Evolutionary conservation across 352 stramenopile species (phyloP).

Genomic region (Albugo laibachii): DNA sequence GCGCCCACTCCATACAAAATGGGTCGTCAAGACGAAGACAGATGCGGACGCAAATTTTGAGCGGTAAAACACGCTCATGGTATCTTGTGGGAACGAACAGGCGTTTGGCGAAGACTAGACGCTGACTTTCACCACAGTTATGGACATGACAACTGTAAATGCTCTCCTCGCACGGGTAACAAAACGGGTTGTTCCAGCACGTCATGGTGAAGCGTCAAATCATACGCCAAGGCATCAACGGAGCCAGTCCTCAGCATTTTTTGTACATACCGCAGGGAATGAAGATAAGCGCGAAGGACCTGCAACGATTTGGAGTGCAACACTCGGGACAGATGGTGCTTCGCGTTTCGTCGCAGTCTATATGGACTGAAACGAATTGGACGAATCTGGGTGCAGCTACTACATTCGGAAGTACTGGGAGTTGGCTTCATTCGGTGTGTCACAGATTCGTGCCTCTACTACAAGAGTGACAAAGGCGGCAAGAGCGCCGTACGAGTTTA

Average conservation of each 20-base stretch:
- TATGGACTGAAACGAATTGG: slow-evolving; percentile 20
- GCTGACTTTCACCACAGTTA: slow-evolving; percentile 1
- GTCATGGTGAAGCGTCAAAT: slow-evolving; percentile 1
- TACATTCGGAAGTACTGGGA: background rate
- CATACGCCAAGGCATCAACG: slow-evolving; percentile 3
- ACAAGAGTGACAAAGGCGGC: no score
- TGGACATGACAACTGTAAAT: background rate
- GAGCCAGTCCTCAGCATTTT: background rate
- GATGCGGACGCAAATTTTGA: background rate
- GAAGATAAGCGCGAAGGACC: background rate
- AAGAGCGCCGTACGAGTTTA: background rate
- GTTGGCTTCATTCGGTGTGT: no score
- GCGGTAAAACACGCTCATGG: slow-evolving; percentile 3
- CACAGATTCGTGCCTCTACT: no score
- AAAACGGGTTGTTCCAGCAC: background rate
- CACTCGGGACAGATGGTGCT: slow-evolving; percentile 7
- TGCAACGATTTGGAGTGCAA: background rate
- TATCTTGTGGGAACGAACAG: slow-evolving; percentile 2
- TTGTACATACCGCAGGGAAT: slow-evolving; percentile 2
- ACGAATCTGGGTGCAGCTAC: slow-evolving; percentile 1
- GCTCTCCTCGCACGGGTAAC: background rate
- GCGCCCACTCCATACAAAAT: background rate
- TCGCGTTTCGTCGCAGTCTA: slow-evolving; percentile 6
- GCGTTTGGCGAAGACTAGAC: background rate
- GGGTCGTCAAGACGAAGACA: slow-evolving; percentile 4